phyloP scores from a whole-genome alignment of 2,329 filamentous ascomycete species.

The Pestalotiopsis sp. region DNA sequence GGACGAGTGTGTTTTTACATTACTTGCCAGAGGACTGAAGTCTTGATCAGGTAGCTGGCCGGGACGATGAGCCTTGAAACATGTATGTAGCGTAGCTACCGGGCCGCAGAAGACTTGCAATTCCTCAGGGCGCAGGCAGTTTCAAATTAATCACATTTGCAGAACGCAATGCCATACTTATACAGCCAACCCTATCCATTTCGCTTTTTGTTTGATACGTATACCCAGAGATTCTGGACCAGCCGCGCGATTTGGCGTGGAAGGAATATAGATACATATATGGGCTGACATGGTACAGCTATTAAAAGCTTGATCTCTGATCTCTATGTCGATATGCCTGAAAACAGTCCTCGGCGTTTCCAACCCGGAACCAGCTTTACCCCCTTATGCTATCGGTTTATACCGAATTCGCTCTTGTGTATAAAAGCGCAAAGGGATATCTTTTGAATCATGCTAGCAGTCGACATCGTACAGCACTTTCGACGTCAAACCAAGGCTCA shows the following conservation, averaged over 20 bases:
- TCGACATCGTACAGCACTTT: background rate
- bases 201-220: background rate
- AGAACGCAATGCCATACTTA: background rate
- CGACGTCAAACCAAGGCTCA: slow-evolving; percentile 16
- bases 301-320: background rate
- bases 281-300: background rate
- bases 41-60: background rate
- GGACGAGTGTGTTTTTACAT: background rate
- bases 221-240: slow-evolving; percentile 3
- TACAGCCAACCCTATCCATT: background rate
- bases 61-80: background rate
- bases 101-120: background rate
- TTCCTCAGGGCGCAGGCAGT: background rate
- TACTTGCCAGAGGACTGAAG: background rate
- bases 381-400: background rate
- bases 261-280: slow-evolving; percentile 3
- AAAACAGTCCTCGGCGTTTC: background rate
- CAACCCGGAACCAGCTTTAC: background rate
- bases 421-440: background rate
- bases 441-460: background rate
- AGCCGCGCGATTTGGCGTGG: background rate
- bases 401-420: background rate
- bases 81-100: background rate
- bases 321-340: background rate
- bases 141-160: background rate